phyloP scores from a whole-genome alignment of 805 yeast species.

The Candida suzukii region DNA sequence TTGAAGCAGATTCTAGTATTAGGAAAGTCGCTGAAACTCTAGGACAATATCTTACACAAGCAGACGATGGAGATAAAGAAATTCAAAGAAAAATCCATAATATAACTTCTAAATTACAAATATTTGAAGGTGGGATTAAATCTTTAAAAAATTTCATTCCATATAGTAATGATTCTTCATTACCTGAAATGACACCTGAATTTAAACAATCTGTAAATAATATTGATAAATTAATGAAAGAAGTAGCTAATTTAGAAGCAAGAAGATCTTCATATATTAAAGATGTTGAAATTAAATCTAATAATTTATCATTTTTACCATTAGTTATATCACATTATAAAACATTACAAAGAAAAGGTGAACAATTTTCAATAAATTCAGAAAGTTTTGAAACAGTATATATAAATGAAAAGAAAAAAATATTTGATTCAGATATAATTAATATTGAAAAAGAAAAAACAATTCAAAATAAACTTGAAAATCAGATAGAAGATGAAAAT shows the following conservation, averaged over 20 bases:
- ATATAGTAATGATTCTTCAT: constrained; percentile 19
- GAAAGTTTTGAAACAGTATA: constrained; percentile 28
- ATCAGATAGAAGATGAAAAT: constrained; percentile 29
- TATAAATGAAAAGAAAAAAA: constrained; percentile 36
- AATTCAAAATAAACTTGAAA: constrained; percentile 17
- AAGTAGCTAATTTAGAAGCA: constrained; percentile 23
- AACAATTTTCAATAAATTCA: constrained; percentile 14
- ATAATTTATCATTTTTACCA: constrained; percentile 41
- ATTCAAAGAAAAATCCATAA: constrained; percentile 39
- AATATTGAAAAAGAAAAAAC: constrained; percentile 34
- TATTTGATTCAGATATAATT: constrained; percentile 39
- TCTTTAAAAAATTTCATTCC: constrained; percentile 32
- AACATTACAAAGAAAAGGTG: constrained; percentile 12
- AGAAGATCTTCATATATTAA: constrained; percentile 31
- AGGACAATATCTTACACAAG: constrained; percentile 45
- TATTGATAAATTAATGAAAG: constrained; percentile 27
- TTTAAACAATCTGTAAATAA: neutral
- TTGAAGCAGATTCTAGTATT: constrained; percentile 35
- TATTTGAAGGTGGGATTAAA: constrained; percentile 30
- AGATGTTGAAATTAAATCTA: constrained; percentile 35
- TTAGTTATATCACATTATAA: constrained; percentile 43
- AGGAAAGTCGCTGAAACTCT: constrained; percentile 35
- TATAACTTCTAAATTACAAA: constrained; percentile 38
- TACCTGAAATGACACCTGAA: constrained; percentile 2
- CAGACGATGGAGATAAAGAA: constrained; percentile 53